These are phyloP conservation scores for Salvia rosmarinus DNA, from an alignment of 257 asterid genomes.

Conservation along the genomic window DNA sequence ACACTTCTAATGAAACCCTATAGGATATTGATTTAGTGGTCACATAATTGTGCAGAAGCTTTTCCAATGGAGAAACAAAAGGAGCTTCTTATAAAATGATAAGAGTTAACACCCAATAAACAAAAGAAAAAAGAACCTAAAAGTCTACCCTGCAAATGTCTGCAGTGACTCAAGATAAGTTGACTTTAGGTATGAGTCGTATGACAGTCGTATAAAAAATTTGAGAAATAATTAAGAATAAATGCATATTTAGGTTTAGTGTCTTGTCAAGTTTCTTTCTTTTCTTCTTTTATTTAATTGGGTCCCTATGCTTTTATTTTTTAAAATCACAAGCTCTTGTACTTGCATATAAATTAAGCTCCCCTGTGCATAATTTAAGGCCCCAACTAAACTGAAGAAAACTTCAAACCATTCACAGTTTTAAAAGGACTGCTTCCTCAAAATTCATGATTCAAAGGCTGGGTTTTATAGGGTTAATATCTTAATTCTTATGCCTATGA, in stretches of 20 bases:
- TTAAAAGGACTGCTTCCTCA: background rate
- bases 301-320: too few species aligned
- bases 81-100: background rate
- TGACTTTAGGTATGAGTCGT: background rate
- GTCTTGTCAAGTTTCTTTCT: background rate
- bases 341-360: background rate
- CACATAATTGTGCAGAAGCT: background rate
- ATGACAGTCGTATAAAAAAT: background rate
- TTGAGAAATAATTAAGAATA: background rate
- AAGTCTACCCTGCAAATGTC: background rate
- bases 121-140: slow-evolving; percentile 1
- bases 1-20: slow-evolving; percentile 6
- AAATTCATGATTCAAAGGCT: background rate
- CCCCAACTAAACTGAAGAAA: too few species aligned
- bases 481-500: too few species aligned
- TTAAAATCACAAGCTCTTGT: too few species aligned
- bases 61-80: slow-evolving; percentile 5
- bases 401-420: background rate
- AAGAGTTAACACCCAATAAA: background rate
- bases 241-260: background rate
- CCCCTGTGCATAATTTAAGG: background rate
- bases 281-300: too few species aligned
- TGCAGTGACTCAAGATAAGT: background rate
- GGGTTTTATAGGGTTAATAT: background rate
- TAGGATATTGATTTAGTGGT: background rate